Evolutionary conservation across 305 asterid species (phyloP).

Genomic region (Fraxinus angustifolia): DNA sequence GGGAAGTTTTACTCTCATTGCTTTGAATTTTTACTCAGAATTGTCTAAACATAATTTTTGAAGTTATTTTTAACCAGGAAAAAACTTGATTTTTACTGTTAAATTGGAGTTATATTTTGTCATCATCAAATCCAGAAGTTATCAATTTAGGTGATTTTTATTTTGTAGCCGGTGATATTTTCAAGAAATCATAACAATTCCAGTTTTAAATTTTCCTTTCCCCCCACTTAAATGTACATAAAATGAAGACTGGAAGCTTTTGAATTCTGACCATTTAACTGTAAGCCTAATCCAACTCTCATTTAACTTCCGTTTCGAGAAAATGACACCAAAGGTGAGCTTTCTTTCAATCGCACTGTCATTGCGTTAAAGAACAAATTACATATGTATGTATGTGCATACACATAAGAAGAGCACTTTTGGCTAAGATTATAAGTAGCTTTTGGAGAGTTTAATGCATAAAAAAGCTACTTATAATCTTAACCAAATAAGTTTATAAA

Average conservation of each 20-base stretch:
- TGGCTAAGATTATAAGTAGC: not conserved
- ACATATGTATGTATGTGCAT: slow-evolving; percentile 3
- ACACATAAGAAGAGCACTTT: not conserved
- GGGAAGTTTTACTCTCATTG: not conserved
- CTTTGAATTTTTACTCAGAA: not conserved
- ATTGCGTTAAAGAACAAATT: slow-evolving; percentile 12
- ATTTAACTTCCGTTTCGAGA: slow-evolving; percentile 3
- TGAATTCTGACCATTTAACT: slow-evolving; percentile 19
- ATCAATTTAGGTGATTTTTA: not conserved
- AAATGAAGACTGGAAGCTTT: not conserved
- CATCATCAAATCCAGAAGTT: slow-evolving; percentile 1
- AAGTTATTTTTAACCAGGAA: not conserved
- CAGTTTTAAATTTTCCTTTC: slow-evolving; percentile 2
- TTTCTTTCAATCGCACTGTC: slow-evolving; percentile 12
- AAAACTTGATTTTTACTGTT: slow-evolving; percentile 12
- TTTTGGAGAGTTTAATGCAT: not conserved
- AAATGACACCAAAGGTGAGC: slow-evolving; percentile 21
- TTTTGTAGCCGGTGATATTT: not conserved
- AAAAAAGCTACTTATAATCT: not conserved
- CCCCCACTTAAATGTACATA: not conserved
- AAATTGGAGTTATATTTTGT: slow-evolving; percentile 13
- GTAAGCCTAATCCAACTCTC: slow-evolving; percentile 26
- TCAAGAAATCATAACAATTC: slow-evolving; percentile 3
- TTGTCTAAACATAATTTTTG: not conserved
- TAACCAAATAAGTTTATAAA: not conserved